These are phyloP conservation scores for Aspergillus conjunctus DNA, from an alignment of 495 filamentous ascomycete genomes.

Conservation along the genomic window DNA sequence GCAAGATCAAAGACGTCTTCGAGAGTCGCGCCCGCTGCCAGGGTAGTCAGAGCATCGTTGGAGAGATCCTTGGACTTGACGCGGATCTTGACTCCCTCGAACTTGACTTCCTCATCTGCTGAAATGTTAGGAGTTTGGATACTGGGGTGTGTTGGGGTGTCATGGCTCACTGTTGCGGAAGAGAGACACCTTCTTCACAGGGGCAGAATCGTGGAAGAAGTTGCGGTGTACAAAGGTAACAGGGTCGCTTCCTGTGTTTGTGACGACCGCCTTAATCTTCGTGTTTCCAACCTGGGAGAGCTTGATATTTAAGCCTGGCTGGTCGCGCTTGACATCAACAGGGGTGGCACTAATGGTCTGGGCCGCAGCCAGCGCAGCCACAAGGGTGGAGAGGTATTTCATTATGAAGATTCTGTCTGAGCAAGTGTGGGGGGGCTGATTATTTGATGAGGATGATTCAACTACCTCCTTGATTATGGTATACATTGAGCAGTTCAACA, in stretches of 20 bases:
- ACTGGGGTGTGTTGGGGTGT: no score
- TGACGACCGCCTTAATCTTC: slow-evolving; percentile 61
- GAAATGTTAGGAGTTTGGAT: no score
- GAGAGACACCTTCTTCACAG: slow-evolving; percentile 63
- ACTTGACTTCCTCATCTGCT: slow-evolving; percentile 53
- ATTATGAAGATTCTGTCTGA: slow-evolving; percentile 1
- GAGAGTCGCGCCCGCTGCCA: slow-evolving; percentile 57
- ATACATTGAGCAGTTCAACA: no score
- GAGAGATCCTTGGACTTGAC: slow-evolving; percentile 48
- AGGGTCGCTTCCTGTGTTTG: slow-evolving; percentile 56
- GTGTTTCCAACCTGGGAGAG: slow-evolving; percentile 56
- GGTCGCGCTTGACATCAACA: slow-evolving; percentile 37
- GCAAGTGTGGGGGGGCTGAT: not conserved
- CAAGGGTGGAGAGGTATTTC: slow-evolving; percentile 19
- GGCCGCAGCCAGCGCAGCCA: slow-evolving; percentile 43
- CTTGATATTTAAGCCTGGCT: slow-evolving; percentile 53
- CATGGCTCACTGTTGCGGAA: slow-evolving; percentile 55
- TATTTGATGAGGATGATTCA: slow-evolving; percentile 8
- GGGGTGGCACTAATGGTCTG: slow-evolving; percentile 44
- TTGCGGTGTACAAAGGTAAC: slow-evolving; percentile 64
- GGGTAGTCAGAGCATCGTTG: slow-evolving; percentile 55
- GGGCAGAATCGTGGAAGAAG: slow-evolving; percentile 58
- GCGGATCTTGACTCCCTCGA: slow-evolving; percentile 59
- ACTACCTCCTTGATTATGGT: no score
- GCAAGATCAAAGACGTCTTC: slow-evolving; percentile 61